Conservation (phyloP, 2,329 filamentous ascomycete species). For the Paraphaeosphaeria sporulosa region DNA sequence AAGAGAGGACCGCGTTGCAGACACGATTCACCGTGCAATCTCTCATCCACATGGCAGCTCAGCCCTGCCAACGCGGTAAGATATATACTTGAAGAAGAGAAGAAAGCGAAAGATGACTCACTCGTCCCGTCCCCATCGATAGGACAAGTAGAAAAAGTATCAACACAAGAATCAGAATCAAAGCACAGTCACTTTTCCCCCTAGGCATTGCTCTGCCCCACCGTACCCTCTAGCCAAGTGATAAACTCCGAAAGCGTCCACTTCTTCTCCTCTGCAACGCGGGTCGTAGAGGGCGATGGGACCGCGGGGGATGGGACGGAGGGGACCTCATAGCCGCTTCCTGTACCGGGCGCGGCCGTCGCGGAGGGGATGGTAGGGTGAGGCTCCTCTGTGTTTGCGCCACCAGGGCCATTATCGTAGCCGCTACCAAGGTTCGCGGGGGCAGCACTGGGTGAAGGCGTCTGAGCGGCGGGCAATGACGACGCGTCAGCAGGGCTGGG, state of each 20-base stretch:
- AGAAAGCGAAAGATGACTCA: neutral
- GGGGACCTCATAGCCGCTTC: neutral
- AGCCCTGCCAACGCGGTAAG: neutral
- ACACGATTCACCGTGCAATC: neutral
- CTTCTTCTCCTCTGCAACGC: constrained; percentile 1
- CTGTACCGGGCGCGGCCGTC: neutral
- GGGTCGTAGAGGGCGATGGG: no score
- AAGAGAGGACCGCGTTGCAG: neutral
- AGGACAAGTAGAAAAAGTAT: neutral
- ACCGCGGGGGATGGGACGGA: no score
- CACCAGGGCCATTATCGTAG: neutral
- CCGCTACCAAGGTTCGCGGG: neutral
- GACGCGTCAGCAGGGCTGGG: neutral
- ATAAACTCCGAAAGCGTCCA: constrained; percentile 2
- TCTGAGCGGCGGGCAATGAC: neutral
- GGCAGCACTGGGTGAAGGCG: neutral
- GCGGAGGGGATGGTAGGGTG: constrained; percentile 1
- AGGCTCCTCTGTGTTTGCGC: neutral
- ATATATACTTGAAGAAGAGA: neutral
- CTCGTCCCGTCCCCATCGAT: neutral
- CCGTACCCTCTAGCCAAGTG: neutral
- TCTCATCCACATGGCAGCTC: neutral
- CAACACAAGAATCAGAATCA: neutral
- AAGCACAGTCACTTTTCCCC: neutral
- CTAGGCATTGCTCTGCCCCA: neutral